A percentile compares a stretch with the other conserved stretches of the same genome.
Conservation (phyloP, 768 basidiomycete genomes). For the Tulasnella sp. region DNA sequence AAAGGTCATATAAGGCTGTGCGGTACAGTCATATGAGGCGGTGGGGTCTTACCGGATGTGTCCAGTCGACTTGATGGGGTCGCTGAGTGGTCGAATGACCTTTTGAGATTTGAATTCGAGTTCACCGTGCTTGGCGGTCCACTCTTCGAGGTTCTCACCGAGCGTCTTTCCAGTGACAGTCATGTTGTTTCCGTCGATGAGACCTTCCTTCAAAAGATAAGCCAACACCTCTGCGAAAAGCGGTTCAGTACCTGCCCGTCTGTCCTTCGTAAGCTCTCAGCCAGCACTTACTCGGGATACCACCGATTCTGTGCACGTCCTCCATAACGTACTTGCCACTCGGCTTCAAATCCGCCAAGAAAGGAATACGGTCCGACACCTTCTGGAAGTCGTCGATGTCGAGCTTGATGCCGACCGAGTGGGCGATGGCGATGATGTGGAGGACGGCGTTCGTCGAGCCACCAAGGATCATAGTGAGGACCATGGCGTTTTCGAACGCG, state of each 20-base stretch:
- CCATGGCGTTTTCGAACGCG: slow-evolving; percentile 98
- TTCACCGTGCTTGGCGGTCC: slow-evolving; percentile 71
- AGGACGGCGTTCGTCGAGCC: slow-evolving; percentile 97
- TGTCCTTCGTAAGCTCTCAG: no score
- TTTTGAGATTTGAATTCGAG: slow-evolving; percentile 60
- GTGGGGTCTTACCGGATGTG: slow-evolving; percentile 59
- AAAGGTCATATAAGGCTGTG: slow-evolving; percentile 11
- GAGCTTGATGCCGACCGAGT: slow-evolving; percentile 83
- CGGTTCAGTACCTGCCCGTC: background rate
- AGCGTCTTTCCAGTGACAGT: slow-evolving; percentile 86
- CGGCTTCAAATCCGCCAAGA: slow-evolving; percentile 93
- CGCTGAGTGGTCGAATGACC: slow-evolving; percentile 75
- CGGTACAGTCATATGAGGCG: background rate
- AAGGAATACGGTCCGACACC: slow-evolving; percentile 86
- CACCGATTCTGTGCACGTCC: slow-evolving; percentile 90
- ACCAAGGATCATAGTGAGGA: slow-evolving; percentile 91
- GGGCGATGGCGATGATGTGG: slow-evolving; percentile 93
- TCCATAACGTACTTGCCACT: slow-evolving; percentile 99
- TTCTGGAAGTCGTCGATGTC: slow-evolving; percentile 86
- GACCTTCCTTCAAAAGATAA: slow-evolving; percentile 73
- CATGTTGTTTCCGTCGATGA: slow-evolving; percentile 83
- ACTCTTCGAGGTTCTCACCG: slow-evolving; percentile 85
- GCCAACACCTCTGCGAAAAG: slow-evolving; percentile 56
- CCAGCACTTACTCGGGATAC: slow-evolving; percentile 90
- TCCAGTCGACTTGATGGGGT: slow-evolving; percentile 80